Evolutionary conservation across 768 basidiomycete genomes (phyloP).

Genomic region (Neoboletus magnificus): DNA sequence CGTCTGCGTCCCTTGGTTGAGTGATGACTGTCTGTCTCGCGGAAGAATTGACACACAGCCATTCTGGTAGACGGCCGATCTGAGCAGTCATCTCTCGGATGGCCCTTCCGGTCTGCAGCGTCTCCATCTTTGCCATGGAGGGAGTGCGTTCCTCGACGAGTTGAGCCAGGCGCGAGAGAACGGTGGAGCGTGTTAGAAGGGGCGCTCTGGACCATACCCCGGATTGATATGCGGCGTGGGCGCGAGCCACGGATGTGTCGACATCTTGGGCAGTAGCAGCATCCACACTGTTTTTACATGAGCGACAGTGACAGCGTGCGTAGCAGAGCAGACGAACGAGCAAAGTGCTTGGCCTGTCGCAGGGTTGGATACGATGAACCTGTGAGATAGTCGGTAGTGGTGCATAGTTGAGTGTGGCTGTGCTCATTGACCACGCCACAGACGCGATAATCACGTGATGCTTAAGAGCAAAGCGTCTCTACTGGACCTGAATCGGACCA

Average conservation of each 20-base stretch:
- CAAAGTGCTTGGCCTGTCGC: slow-evolving; percentile 60
- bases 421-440: slow-evolving; percentile 16
- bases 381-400: slow-evolving; percentile 22
- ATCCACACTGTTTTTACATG: slow-evolving; percentile 42
- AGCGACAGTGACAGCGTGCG: slow-evolving; percentile 31
- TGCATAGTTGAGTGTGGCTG: slow-evolving; percentile 18
- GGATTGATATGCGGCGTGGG: slow-evolving; percentile 57
- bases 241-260: slow-evolving; percentile 45
- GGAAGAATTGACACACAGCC: slow-evolving; percentile 57
- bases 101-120: slow-evolving; percentile 75
- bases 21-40: background rate
- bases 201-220: slow-evolving; percentile 72
- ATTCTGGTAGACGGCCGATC: slow-evolving; percentile 74
- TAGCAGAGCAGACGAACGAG: slow-evolving; percentile 52
- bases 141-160: slow-evolving; percentile 54
- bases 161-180: slow-evolving; percentile 63
- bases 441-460: slow-evolving; percentile 27
- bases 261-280: slow-evolving; percentile 54
- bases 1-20: slow-evolving; percentile 42
- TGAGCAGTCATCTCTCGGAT: slow-evolving; percentile 83
- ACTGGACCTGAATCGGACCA: background rate
- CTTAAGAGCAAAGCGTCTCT: background rate
- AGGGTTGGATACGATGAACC: slow-evolving; percentile 60
- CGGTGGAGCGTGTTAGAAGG: slow-evolving; percentile 54
- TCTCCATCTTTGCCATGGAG: slow-evolving; percentile 63